Evolutionary conservation across 148 eudicot species (phyloP).

Genomic region (Fagopyrum tataricum): DNA sequence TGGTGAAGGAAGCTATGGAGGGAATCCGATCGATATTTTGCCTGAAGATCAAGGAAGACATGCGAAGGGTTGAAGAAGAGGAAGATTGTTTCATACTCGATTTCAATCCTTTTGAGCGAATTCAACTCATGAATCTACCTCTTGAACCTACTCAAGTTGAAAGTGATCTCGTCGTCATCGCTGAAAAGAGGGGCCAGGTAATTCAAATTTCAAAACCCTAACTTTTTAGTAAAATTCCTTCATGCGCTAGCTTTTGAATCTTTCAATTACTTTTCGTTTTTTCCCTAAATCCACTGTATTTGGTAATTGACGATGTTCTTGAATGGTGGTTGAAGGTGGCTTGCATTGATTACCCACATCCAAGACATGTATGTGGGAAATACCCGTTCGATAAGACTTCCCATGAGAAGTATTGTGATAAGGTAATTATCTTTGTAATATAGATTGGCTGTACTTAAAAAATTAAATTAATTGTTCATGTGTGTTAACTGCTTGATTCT

Average conservation of each 20-base stretch:
- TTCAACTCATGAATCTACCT: not conserved
- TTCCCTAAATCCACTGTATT: too few species aligned
- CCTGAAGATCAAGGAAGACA: slow-evolving; percentile 21
- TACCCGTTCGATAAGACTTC: slow-evolving; percentile 39
- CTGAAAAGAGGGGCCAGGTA: slow-evolving; percentile 56
- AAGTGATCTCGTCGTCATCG: slow-evolving; percentile 4
- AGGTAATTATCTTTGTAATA: slow-evolving; percentile 25
- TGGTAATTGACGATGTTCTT: too few species aligned
- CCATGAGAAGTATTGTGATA: slow-evolving; percentile 33
- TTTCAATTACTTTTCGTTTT: not conserved
- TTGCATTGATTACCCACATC: slow-evolving; percentile 59
- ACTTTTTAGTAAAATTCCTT: too few species aligned
- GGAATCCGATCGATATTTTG: slow-evolving; percentile 29
- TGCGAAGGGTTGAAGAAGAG: slow-evolving; percentile 18
- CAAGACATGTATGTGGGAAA: slow-evolving; percentile 43
- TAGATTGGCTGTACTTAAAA: not conserved
- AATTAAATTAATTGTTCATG: not conserved
- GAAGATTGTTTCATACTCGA: slow-evolving; percentile 31
- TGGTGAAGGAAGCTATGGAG: not conserved
- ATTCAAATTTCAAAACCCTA: not conserved
- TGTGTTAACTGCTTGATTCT: not conserved
- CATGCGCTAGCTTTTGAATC: too few species aligned
- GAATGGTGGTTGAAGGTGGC: slow-evolving; percentile 35
- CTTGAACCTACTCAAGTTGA: slow-evolving; percentile 28
- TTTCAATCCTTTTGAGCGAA: slow-evolving; percentile 17